Conservation (phyloP, 306 rosid species). For the Vigna radiata region DNA sequence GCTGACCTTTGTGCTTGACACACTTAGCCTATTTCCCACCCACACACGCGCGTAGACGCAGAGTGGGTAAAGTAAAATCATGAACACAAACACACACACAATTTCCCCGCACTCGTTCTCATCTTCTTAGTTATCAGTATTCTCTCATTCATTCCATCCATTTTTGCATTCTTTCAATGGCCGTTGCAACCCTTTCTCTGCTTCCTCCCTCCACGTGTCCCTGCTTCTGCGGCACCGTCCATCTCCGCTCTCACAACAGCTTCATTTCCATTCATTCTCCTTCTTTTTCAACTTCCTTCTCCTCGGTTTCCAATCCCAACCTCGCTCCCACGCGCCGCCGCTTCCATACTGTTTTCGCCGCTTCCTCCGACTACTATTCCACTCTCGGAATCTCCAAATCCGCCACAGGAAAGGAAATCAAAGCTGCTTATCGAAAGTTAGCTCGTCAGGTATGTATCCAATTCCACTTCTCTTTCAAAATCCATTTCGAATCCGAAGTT, state of each 20-base stretch:
- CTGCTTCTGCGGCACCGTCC: constrained; percentile 54
- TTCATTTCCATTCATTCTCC: constrained; percentile 52
- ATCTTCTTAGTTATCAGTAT: background rate
- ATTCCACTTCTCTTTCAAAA: background rate
- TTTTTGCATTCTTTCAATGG: constrained; percentile 56
- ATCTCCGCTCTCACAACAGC: constrained; percentile 55
- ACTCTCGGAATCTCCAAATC: constrained; percentile 91
- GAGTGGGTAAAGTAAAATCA: constrained; percentile 7
- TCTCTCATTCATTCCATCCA: background rate
- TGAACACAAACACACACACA: constrained; percentile 35
- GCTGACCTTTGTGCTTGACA: background rate
- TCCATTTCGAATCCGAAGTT: constrained; percentile 5
- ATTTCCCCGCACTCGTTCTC: background rate
- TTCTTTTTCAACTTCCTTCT: constrained; percentile 40
- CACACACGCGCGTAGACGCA: constrained; percentile 19
- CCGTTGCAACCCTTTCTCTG: constrained; percentile 62
- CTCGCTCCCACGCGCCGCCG: constrained; percentile 54
- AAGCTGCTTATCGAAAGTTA: constrained; percentile 90
- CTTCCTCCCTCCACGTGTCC: constrained; percentile 52
- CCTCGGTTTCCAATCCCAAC: constrained; percentile 37
- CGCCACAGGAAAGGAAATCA: constrained; percentile 81
- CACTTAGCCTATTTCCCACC: background rate
- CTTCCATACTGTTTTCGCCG: constrained; percentile 54
- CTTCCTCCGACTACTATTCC: constrained; percentile 85
- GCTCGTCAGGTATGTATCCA: constrained; percentile 97